These are phyloP conservation scores for Naegleria gruberi DNA, from an alignment of 208 protist genomes.

Conservation along the genomic window DNA sequence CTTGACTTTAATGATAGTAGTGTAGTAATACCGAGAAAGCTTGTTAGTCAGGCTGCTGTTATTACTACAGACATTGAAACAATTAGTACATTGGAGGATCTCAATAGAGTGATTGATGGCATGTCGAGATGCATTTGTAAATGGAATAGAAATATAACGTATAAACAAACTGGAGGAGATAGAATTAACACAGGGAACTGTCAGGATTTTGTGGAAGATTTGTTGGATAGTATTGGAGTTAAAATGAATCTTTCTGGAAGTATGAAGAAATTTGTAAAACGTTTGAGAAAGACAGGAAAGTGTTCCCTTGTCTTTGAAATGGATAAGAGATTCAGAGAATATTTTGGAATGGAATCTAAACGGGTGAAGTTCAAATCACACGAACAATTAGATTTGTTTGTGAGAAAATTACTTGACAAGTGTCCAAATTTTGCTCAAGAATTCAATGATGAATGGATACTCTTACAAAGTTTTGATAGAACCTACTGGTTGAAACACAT, in stretches of 20 bases:
- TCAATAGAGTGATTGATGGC: background rate
- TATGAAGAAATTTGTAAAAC: background rate
- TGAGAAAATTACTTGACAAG: background rate
- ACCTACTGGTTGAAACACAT: background rate
- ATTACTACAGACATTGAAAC: background rate
- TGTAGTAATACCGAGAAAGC: background rate
- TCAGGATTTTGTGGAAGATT: slow-evolving; percentile 17
- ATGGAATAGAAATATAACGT: slow-evolving; percentile 2
- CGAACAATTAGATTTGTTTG: background rate
- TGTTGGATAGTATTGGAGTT: background rate
- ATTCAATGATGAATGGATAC: background rate
- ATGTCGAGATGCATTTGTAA: background rate
- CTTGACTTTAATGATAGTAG: slow-evolving; percentile 3
- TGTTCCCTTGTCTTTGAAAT: background rate
- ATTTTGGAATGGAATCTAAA: background rate
- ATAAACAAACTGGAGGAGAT: background rate
- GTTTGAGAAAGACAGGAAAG: background rate
- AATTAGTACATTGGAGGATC: background rate
- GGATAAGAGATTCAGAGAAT: background rate
- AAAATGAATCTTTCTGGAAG: background rate
- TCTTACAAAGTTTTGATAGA: slow-evolving; percentile 4
- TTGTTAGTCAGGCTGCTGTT: background rate
- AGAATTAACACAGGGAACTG: background rate
- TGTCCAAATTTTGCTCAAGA: background rate
- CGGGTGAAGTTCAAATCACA: background rate